phyloP scores from a whole-genome alignment of 257 asterid species.

The Gentiana macrophylla region DNA sequence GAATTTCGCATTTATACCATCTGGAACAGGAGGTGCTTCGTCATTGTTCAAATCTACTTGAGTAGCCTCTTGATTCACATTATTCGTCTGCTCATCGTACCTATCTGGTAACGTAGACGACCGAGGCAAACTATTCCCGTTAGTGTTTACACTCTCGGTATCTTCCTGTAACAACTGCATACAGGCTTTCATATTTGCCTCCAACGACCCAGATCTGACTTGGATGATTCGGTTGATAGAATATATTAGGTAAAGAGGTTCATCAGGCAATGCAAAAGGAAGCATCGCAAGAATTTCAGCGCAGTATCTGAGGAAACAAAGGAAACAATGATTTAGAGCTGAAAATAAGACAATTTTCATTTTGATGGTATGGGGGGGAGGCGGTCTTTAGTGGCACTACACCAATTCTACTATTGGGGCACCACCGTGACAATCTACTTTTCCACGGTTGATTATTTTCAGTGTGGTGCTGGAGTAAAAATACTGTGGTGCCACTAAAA shows the following conservation, averaged over 20 bases:
- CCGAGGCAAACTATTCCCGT: conserved; percentile 31
- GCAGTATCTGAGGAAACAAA: conserved; percentile 61
- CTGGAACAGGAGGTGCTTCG: conserved; percentile 20
- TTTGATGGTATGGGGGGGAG: no score
- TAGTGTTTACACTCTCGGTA: conserved; percentile 25
- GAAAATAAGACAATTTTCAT: not conserved
- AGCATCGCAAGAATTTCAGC: conserved; percentile 86
- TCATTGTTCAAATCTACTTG: conserved; percentile 36
- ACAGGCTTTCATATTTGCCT: conserved; percentile 77
- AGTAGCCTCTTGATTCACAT: conserved; percentile 13
- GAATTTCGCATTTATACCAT: conserved; percentile 25
- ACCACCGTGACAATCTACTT: no score
- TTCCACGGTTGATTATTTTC: no score
- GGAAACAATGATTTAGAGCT: not conserved
- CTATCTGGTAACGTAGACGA: conserved; percentile 20
- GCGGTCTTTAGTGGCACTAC: no score
- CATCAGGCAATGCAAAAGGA: conserved; percentile 83
- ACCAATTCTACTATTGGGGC: no score
- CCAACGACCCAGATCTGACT: conserved; percentile 83
- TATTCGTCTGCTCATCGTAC: conserved; percentile 15
- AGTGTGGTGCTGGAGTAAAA: not conserved
- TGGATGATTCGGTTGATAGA: conserved; percentile 81
- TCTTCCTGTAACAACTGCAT: conserved; percentile 52
- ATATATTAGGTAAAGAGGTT: conserved; percentile 90
- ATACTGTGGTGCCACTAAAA: not conserved